Percentiles rank a stretch among this genome's conserved stretches.
phyloP scores from a whole-genome alignment of 305 asterid genomes.

The Fraxinus platypoda region DNA sequence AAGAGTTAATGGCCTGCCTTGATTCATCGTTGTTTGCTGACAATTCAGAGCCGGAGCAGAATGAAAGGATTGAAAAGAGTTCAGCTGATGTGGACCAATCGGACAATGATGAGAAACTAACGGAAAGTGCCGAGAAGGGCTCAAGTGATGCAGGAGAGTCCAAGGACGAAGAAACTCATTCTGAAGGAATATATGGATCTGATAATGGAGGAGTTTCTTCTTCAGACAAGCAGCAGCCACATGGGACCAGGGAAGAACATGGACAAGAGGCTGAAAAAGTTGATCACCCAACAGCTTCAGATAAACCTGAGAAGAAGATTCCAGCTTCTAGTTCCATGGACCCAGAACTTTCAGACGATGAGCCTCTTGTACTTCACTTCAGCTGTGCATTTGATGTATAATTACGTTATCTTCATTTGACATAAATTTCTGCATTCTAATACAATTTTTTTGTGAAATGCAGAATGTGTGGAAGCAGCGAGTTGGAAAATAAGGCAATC shows the following conservation, averaged over 20 bases:
- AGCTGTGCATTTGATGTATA: not conserved
- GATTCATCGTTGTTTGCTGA: constrained; percentile 22
- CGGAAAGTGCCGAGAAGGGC: constrained; percentile 43
- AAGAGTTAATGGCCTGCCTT: not conserved
- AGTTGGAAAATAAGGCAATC: constrained; percentile 49
- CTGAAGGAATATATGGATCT: constrained; percentile 56
- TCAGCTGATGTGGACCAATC: constrained; percentile 39
- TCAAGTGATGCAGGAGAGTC: constrained; percentile 49
- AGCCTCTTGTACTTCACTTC: constrained; percentile 69
- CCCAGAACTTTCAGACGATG: constrained; percentile 71
- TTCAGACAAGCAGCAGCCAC: constrained; percentile 46
- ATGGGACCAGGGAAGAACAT: constrained; percentile 44
- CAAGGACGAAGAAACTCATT: constrained; percentile 42
- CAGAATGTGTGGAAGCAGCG: constrained; percentile 85
- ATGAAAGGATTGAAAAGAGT: constrained; percentile 34
- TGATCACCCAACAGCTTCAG: constrained; percentile 29
- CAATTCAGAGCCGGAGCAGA: constrained; percentile 50
- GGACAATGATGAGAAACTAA: constrained; percentile 41
- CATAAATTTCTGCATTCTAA: constrained; percentile 22
- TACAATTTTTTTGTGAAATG: constrained; percentile 21
- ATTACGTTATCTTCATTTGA: not conserved
- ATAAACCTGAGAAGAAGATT: constrained; percentile 32
- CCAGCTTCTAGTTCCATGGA: constrained; percentile 37
- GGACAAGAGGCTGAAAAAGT: constrained; percentile 40
- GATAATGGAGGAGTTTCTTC: constrained; percentile 55